Percentiles rank a stretch among this genome's conserved stretches.
These are phyloP conservation scores for Syzygium aqueum DNA, from an alignment of 345 rosid genomes.

Conservation along the genomic window DNA sequence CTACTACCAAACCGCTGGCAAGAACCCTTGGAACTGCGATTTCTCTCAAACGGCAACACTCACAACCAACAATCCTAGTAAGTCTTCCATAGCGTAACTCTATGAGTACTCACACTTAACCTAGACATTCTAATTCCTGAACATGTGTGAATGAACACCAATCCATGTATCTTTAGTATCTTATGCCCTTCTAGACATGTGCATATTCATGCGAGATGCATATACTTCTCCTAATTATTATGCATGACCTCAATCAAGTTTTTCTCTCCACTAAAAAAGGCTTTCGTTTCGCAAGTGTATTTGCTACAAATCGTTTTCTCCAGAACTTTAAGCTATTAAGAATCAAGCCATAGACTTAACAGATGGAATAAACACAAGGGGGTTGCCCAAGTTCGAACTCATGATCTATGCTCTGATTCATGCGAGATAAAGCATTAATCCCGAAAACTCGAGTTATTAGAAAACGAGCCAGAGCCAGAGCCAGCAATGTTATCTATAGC, in stretches of 20 bases:
- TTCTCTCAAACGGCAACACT: constrained; percentile 72
- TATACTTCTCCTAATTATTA: no score
- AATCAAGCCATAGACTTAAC: not conserved
- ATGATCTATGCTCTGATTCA: not conserved
- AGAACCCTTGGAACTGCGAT: constrained; percentile 57
- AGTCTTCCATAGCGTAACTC: not conserved
- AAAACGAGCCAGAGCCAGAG: not conserved
- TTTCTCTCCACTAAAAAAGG: no score
- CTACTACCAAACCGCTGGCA: constrained; percentile 45
- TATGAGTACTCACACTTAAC: not conserved
- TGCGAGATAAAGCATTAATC: not conserved
- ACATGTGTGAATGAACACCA: not conserved
- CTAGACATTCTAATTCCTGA: not conserved
- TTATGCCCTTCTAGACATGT: not conserved
- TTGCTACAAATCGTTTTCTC: not conserved
- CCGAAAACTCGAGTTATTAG: fast-evolving
- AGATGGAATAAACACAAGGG: not conserved
- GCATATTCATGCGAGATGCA: no score
- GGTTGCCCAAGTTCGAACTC: not conserved
- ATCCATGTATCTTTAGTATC: not conserved
- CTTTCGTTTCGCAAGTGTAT: not conserved
- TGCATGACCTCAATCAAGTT: not conserved
- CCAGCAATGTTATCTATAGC: not conserved
- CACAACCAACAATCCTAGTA: constrained; percentile 41
- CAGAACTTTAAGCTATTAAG: not conserved